Evolutionary conservation across 768 basidiomycete species (phyloP), one percentile per base, ranked within the genome.

Genomic region (Leccinum pellstonianum): DNA sequence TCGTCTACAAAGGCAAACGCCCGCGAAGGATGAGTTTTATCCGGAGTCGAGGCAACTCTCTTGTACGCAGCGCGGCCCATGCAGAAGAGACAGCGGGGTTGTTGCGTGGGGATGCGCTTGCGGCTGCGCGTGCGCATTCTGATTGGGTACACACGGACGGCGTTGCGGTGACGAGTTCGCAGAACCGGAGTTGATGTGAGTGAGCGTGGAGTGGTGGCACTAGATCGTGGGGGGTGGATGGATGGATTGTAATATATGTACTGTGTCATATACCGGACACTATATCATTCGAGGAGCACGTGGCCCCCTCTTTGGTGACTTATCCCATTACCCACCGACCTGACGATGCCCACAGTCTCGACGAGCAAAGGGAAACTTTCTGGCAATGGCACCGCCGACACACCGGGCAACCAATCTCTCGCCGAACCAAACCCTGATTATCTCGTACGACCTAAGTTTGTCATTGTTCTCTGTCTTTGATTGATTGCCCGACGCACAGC

Each of bases 1-100:
- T 88, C 66, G 76, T 95, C 21, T 98, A 98, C 73, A 81, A 82
- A 52, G 78, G 79, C 27, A 78, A 73, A 52, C 77, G 71, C 38
- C 80, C 76, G 33, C 77, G 80, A 29, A 50, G 49, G 58, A 59
- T 55, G 35, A 46, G 55, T 6, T 61, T 50, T 52, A 62, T 66
- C 38, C 73, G 70, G 29, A 64, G 65, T 52, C 67, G 71, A 47
- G 66, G 75, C 17, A 57, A 60, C 62, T 69, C 73, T 23, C 33
- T 64, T 63, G 63, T 72, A 66, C 61, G 69, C 59, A 64, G 58
- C 43, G 59, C 62, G 19, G 69, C 70, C 41, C 54, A 71, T 52
- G 76, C 75, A 7, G 83, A 83, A 61, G 84, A 84, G 63, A 81
- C 79, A 54, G 75, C 80, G 0, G 81, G 80, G 10, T 67, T 86